A percentile compares a stretch with the other conserved stretches of the same genome.
Evolutionary conservation across 805 yeast genomes (phyloP).

Genomic region (Spathaspora arborariae): DNA sequence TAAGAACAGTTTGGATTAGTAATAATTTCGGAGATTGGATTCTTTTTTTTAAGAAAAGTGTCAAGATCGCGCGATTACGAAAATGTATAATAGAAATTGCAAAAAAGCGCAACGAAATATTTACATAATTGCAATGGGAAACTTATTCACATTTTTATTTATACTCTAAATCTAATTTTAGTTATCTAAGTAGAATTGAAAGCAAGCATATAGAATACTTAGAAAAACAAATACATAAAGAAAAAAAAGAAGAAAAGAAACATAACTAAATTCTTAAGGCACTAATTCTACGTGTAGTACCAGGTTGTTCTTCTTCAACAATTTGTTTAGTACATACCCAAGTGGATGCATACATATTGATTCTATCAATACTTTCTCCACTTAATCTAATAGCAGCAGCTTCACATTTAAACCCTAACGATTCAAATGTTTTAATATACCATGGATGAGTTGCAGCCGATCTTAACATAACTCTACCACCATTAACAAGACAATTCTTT

Average conservation of each 20-base stretch:
- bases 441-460: constrained; percentile 74
- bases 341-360: constrained; percentile 85
- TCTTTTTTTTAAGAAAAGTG: not conserved
- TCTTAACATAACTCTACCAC: constrained; percentile 74
- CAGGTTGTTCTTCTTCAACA: constrained; percentile 8
- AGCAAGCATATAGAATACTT: not conserved
- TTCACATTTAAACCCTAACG: constrained; percentile 60
- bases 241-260: not conserved
- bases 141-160: not conserved
- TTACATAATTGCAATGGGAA: not conserved
- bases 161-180: not conserved
- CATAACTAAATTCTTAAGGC: constrained; percentile 29
- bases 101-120: not conserved
- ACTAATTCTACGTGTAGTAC: constrained; percentile 42
- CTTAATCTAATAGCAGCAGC: constrained; percentile 66
- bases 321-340: constrained; percentile 69
- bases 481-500: constrained; percentile 54
- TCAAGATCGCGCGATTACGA: not conserved
- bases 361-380: constrained; percentile 70
- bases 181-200: not conserved
- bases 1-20: constrained; percentile 1
- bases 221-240: not conserved
- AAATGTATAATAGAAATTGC: not conserved
- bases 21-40: not conserved
- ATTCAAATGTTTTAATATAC: constrained; percentile 69